Evolutionary conservation across 2,329 filamentous ascomycete species (phyloP), one percentile per base, ranked within the genome.

Genomic region (Penicillium sp.): DNA sequence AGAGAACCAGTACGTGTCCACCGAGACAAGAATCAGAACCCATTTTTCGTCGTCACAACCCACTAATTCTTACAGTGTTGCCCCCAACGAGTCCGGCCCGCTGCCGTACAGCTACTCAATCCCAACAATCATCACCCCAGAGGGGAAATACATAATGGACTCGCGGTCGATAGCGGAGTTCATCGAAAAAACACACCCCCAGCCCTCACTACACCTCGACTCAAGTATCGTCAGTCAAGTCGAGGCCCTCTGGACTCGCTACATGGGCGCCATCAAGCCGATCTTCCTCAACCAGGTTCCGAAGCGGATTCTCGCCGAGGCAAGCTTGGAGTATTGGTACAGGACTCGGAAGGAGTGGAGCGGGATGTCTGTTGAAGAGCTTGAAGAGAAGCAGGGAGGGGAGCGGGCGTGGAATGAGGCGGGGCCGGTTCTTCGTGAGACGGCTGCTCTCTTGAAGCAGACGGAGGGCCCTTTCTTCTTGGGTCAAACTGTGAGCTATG

Each of bases 61-160:
- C 9, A 36, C 40, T 19, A 24, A 5, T 16, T 34, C 46, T 40
- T 10, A 8, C 37, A 74, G 72, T 36, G 78, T 82, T 48, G 72
- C 78, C 14, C 76, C 83, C 18, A 81, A 83, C 46, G 59, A 72
- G 8, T 69, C 70, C 2, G 70, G 71, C 31, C 66, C 65, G 26
- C 59, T 69, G 34, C 29, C n/a, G n/a, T n/a, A n/a, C n/a, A n/a
- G 29, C 29, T 87, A 85, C 70, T 83, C 79, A 11, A 80, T 81
- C 51, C 87, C 87, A 0, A 75, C 83, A 1, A 75, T 87, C 58
- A 75, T 71, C 14, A 76, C 86, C 42, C 77, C 81, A 0, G 80
- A 86, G 44, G 84, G 83, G 16, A 81, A 68, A 1, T 86, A 83
- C 63, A 61, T 87, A 8, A 88, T 86, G 82, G 87, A 91, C 66